Evolutionary conservation across 306 rosid genomes (phyloP), one percentile per base, ranked within the genome.

Genomic region (Gleditsia sinensis): DNA sequence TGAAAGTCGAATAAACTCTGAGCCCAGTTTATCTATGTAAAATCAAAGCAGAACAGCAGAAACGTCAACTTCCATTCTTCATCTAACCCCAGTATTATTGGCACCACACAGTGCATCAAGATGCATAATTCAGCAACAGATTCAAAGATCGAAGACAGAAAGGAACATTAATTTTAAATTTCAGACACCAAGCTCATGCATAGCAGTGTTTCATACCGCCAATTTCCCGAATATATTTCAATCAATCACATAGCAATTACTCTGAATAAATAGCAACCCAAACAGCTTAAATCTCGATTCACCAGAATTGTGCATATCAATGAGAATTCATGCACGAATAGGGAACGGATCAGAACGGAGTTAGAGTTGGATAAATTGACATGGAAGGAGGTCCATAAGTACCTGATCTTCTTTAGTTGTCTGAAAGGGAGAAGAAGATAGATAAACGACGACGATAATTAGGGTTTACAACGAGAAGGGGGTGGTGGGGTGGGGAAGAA

Each of bases 391-490:
- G 43, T 13, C 58, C 72, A 70, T 50, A 67, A 66, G 84, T 79
- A 89, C 95, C 95, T 87, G 92, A 85, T 85, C 86, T 82, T 80
- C 25, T 25, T 25, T 13, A 78, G 14, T 4, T 19, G 33, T 66
- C 32, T n/a, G 75, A 49, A 34, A 37, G 65, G 57, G 34, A 59
- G 48, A 76, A 65, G 54, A 61, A 36, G 78, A 73, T 54, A 75
- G 67, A 72, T 11, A 69, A 36, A 80, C 63, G 78, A 79, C 58
- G 71, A 79, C 76, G 66, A 37, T 39, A 75, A 80, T 84, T 90
- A 90, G 96, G 96, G 92, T 87, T 90, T 89, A 60, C 72, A 21
- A 75, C 20, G 57, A 60, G 72, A 65, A 77, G 76, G 19, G 17
- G 20, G 21, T 28, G 20, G 63, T 14, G 55, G 10, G 69, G 74